These are phyloP conservation scores for Leishmania martiniquensis DNA, from an alignment of 208 protist species.

Conservation along the genomic window DNA sequence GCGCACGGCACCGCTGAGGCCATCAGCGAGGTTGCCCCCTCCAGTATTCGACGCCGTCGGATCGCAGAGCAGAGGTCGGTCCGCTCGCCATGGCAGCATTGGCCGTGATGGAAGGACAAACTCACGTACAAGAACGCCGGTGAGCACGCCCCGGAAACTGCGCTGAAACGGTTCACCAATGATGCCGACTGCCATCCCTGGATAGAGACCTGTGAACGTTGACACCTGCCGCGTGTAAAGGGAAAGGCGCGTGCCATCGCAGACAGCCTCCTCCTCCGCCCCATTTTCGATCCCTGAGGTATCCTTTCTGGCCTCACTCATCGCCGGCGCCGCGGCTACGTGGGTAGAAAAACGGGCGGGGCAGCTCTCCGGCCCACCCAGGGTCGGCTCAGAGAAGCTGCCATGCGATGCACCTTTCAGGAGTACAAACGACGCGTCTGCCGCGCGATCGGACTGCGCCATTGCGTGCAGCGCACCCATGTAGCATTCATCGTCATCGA, in stretches of 20 bases:
- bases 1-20: constrained; percentile 33
- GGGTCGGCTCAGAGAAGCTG: not conserved
- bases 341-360: not conserved
- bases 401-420: constrained; percentile 2
- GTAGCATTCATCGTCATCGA: constrained; percentile 69
- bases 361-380: not conserved
- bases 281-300: constrained; percentile 20
- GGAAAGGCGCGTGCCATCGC: constrained; percentile 47
- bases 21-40: not conserved
- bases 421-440: constrained; percentile 17
- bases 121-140: constrained; percentile 70
- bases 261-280: constrained; percentile 37
- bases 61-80: constrained; percentile 34
- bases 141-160: constrained; percentile 69
- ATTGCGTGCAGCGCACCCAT: constrained; percentile 52
- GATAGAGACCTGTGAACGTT: constrained; percentile 82
- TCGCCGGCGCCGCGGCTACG: not conserved
- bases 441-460: constrained; percentile 27
- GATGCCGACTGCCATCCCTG: constrained; percentile 81
- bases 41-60: not conserved
- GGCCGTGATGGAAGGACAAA: constrained; percentile 68
- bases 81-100: constrained; percentile 64
- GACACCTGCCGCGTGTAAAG: constrained; percentile 64
- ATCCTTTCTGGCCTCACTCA: constrained; percentile 14
- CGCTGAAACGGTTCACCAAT: constrained; percentile 84